These are phyloP conservation scores for Apiospora kogelbergensis DNA, from an alignment of 2,329 filamentous ascomycete genomes.

Conservation along the genomic window DNA sequence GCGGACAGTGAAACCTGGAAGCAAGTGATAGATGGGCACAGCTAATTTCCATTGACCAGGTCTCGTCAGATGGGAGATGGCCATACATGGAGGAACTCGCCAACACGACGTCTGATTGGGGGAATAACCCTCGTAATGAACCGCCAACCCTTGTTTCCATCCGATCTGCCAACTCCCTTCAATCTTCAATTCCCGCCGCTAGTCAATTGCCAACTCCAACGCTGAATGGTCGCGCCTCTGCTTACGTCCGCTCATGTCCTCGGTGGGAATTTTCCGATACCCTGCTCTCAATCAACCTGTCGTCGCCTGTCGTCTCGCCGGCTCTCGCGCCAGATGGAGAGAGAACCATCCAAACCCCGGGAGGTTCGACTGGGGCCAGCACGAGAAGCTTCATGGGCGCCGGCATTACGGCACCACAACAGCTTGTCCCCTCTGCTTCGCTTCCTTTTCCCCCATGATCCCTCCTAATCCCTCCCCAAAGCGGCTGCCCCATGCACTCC, in stretches of 20 bases:
- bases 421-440: not conserved
- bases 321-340: not conserved
- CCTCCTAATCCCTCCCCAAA: not conserved
- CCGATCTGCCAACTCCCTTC: not conserved
- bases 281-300: not conserved
- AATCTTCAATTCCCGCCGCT: not conserved
- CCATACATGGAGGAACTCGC: not conserved
- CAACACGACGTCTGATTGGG: not conserved
- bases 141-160: not conserved
- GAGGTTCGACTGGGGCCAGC: not conserved
- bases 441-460: not conserved
- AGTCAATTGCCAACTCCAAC: no score
- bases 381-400: not conserved
- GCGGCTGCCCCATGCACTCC: not conserved
- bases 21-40: not conserved
- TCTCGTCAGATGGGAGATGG: not conserved
- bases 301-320: not conserved
- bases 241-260: not conserved
- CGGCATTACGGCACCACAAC: not conserved
- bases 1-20: not conserved
- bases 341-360: not conserved
- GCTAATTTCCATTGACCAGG: not conserved
- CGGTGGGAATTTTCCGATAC: not conserved
- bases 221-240: not conserved
- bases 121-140: not conserved